Base-by-base conservation (phyloP, 129 eudicot genomes). In the Artemisia tridentata region DNA sequence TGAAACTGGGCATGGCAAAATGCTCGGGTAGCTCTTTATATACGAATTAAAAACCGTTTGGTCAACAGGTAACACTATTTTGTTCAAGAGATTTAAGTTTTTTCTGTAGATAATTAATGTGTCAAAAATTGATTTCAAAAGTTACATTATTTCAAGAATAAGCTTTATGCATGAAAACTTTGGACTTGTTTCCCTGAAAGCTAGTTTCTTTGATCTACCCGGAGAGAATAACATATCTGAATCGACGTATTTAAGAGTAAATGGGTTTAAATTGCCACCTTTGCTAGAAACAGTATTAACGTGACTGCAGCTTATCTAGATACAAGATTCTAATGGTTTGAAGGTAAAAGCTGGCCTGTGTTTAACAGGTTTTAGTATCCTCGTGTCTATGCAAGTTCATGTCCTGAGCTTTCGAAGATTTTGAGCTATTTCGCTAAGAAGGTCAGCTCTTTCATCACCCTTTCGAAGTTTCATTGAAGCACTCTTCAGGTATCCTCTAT, bases 401-500 rank as follows among this genome's bases (percentile, higher is more conserved):
- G 65, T 74, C 65, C 74, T 74, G 64, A 88, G 85, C 75, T 74
- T 80, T 34, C 85, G 79, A 23, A 91, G 85, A 79, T 91, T 85
- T 71, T 88, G 88, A 78, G 96, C 96, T 73, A 91, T 91, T 72
- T 91, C 92, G 20, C 79, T 74, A 65, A 91, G 82, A 18, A 91
- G 90, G 63, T 84, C 83, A 9, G 90, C 84, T 65, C 96, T 91
- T 74, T 88, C 84, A 29, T 80, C 86, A 27, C 92, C 90, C 72
- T 77, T 86, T 49, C 84, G 90, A 14, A 91, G 72, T 11, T 90
- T 77, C 78, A 72, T 77, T 17, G 89, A 80, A 2, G 92, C 83
- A 60, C 84, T 87, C 72, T 86, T 85, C 69, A 91, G 76, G 84
- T 85, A 91, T 66, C 81, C 85, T 43, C 82, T 91, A 6, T 88